phyloP scores from a whole-genome alignment of 345 rosid species.

The Populus tremula region DNA sequence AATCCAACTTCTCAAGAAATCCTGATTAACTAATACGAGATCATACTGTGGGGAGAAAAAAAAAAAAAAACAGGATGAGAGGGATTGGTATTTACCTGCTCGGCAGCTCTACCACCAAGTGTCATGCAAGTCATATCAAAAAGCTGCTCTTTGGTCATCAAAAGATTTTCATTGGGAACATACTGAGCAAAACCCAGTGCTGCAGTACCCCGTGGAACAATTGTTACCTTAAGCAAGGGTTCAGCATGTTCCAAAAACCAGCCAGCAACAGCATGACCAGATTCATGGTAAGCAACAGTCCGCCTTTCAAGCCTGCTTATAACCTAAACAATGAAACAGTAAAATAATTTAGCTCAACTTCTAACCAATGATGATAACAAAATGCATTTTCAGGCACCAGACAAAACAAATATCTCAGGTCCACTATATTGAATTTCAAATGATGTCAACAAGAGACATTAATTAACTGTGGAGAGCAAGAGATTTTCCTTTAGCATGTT shows the following conservation, averaged over 20 bases:
- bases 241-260: conserved; percentile 98
- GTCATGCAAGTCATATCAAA: conserved; percentile 97
- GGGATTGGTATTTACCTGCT: conserved; percentile 52
- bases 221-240: conserved; percentile 92
- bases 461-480: neutral
- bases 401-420: neutral
- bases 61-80: neutral
- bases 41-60: neutral
- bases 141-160: conserved; percentile 94
- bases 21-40: neutral
- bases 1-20: neutral
- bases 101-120: conserved; percentile 97
- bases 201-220: conserved; percentile 96
- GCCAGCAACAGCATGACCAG: conserved; percentile 92
- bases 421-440: neutral
- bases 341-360: neutral
- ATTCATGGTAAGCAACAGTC: conserved; percentile 94
- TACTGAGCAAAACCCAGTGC: conserved; percentile 96
- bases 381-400: neutral
- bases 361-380: neutral
- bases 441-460: neutral
- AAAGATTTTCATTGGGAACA: conserved; percentile 91
- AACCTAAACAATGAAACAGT: conserved; percentile 39
- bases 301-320: conserved; percentile 87
- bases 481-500: neutral